phyloP scores from a whole-genome alignment of 2,329 filamentous ascomycete genomes.

The Diplocarpon rosae region DNA sequence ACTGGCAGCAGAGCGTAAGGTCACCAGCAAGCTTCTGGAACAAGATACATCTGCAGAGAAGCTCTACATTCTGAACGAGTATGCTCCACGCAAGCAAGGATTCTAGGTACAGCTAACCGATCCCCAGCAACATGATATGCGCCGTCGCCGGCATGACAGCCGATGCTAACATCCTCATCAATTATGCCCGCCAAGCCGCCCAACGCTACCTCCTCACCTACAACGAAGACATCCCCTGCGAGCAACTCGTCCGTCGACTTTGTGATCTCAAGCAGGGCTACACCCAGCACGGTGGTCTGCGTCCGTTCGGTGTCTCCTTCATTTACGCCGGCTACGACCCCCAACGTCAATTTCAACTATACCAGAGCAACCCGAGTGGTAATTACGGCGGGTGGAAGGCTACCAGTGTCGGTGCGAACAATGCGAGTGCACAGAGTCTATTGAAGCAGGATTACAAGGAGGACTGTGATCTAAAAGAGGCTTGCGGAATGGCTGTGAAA shows the following conservation, averaged over 20 bases:
- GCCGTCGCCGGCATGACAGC: constrained; percentile 98
- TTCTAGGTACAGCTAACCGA: constrained; percentile 7
- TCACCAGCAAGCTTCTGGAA: constrained; percentile 97
- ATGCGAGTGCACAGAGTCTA: constrained; percentile 91
- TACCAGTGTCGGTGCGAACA: constrained; percentile 94
- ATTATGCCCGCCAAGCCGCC: constrained; percentile 93
- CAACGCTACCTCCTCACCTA: constrained; percentile 98
- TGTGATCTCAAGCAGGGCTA: constrained; percentile 99
- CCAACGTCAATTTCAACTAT: constrained; percentile 93
- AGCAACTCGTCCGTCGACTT: constrained; percentile 90
- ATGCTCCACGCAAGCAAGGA: constrained; percentile 28
- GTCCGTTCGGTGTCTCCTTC: constrained; percentile 96
- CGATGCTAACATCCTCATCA: constrained; percentile 99
- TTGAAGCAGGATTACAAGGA: constrained; percentile 99
- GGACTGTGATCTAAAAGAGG: constrained; percentile 90
- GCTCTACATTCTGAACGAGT: constrained; percentile 99
- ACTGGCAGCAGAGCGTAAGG: constrained; percentile 93
- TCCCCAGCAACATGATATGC: constrained; percentile 92
- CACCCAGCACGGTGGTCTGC: constrained; percentile 95
- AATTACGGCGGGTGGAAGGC: constrained; percentile 99
- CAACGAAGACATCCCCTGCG: constrained; percentile 99
- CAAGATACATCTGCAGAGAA: constrained; percentile 99
- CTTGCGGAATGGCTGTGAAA: constrained; percentile 95
- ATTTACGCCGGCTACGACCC: constrained; percentile 98
- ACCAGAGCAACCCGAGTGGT: constrained; percentile 96